Base-by-base conservation (phyloP, 495 filamentous ascomycete genomes). In the Daldinia decipiens region DNA sequence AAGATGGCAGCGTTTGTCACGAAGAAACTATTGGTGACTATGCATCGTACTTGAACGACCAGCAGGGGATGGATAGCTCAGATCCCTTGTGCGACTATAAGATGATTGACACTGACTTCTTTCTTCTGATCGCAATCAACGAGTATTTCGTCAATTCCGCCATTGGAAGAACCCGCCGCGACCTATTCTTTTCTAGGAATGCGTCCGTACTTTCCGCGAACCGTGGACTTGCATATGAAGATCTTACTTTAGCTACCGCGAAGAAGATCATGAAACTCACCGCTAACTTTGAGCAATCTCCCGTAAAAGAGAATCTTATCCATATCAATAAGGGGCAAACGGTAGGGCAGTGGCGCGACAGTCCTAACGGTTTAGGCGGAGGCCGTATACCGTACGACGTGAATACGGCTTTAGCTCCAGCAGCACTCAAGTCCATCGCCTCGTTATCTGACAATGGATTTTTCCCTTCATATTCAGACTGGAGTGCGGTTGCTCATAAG, bases 11-110 rank as follows among this genome's bases (percentile, higher is more conserved):
- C 62, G 86, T 85, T 11, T 88, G 85, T 65, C 88, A 91, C 73
- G 88, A 91, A 73, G 88, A 91, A 67, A 88, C 85, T 0, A 88
- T 91, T 71, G 88, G 88, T 76, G 88, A 90, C 71, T 90, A 89
- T 73, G 86, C 88, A 4, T 89, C 88, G 5, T 89, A 79, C 76
- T 76, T 85, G 6, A 87, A 89, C 67, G 58, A 81, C 57, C 81
- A 87, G 65, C 75, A 83, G n/a, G 83, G 84, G 29, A 78, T 87
- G 6, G 79, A 75, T 3, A 86, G 83, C 53, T 85, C 79, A n/a
- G 84, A 81, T 9, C 85, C 87, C 13, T 72, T 71, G 9, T 91
- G 83, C 74, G 84, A 86, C 59, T 90, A 91, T 67, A 84, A 82
- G 55, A 91, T 90, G 89, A 76, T 91, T 36, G 89, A 91, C 66